phyloP scores from a whole-genome alignment of 2,329 filamentous ascomycete genomes.

The Cercospora beticola region DNA sequence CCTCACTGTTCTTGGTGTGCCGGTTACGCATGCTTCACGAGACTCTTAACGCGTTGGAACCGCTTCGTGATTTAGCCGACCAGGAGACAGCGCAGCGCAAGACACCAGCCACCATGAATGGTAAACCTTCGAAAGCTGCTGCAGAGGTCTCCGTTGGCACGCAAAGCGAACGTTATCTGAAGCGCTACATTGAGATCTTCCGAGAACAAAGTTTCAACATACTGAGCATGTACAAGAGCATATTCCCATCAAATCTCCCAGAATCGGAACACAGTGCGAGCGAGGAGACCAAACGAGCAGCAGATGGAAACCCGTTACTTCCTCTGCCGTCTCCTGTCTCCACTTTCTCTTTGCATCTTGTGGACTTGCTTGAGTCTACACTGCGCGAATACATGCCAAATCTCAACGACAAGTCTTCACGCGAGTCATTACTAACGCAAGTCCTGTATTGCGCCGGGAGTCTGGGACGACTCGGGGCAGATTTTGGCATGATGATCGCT shows the following conservation, averaged over 20 bases:
- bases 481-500: conserved; percentile 87
- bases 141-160: conserved; percentile 60
- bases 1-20: conserved; percentile 83
- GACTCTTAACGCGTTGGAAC: conserved; percentile 80
- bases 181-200: conserved; percentile 95
- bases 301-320: conserved; percentile 40
- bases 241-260: conserved; percentile 66
- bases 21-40: conserved; percentile 74
- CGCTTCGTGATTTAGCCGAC: conserved; percentile 83
- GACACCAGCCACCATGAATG: conserved; percentile 24
- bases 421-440: conserved; percentile 88
- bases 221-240: conserved; percentile 88
- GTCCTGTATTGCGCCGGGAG: conserved; percentile 92
- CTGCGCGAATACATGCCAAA: conserved; percentile 75
- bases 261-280: conserved; percentile 19
- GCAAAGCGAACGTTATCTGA: conserved; percentile 90
- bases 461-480: conserved; percentile 82
- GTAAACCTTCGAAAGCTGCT: conserved; percentile 44
- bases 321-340: conserved; percentile 73
- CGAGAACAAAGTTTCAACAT: conserved; percentile 96
- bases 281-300: background rate
- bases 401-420: conserved; percentile 72
- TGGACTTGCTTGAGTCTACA: conserved; percentile 76
- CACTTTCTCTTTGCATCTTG: conserved; percentile 80
- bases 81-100: conserved; percentile 65